A percentile compares a stretch with the other conserved stretches of the same genome.
These are phyloP conservation scores for Davidsoniella eucalypti DNA, from an alignment of 2,329 filamentous ascomycete species.

Conservation along the genomic window DNA sequence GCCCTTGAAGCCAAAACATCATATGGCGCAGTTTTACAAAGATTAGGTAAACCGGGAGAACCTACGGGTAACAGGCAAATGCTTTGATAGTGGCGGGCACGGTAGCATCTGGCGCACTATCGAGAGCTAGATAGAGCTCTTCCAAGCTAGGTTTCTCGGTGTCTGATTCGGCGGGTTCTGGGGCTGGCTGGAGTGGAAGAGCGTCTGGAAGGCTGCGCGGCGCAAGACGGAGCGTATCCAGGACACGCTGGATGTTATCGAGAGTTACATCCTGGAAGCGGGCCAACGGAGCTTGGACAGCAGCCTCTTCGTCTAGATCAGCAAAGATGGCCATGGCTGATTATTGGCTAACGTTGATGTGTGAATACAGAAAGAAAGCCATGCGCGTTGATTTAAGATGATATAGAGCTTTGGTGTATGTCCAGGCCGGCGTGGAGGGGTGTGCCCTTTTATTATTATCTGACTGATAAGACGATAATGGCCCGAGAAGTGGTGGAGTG, in stretches of 20 bases:
- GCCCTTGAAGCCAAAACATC: background rate
- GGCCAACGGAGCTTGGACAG: conserved; percentile 12
- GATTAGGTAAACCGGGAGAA: background rate
- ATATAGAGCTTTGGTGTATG: too few relatives aligned
- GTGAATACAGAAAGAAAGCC: too few relatives aligned
- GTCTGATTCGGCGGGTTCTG: background rate
- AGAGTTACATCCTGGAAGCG: conserved; percentile 5
- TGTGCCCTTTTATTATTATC: too few relatives aligned
- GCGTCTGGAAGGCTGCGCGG: background rate
- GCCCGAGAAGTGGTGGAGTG: too few relatives aligned
- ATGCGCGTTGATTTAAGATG: too few relatives aligned
- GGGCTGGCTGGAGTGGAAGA: background rate
- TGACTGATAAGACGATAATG: too few relatives aligned
- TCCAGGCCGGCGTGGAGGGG: too few relatives aligned
- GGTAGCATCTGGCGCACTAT: conserved; percentile 6
- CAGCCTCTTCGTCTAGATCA: conserved; percentile 16
- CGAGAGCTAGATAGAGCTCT: conserved; percentile 9
- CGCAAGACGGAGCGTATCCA: conserved; percentile 1
- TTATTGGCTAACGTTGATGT: background rate
- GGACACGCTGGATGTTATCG: conserved; percentile 9
- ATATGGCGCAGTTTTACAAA: background rate
- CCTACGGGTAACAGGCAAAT: conserved; percentile 24
- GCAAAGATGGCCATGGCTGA: conserved; percentile 15
- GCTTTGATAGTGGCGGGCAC: conserved; percentile 14
- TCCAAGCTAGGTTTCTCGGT: conserved; percentile 9